These are phyloP conservation scores for Candida pseudoglaebosa DNA, from an alignment of 805 yeast genomes.

Conservation along the genomic window DNA sequence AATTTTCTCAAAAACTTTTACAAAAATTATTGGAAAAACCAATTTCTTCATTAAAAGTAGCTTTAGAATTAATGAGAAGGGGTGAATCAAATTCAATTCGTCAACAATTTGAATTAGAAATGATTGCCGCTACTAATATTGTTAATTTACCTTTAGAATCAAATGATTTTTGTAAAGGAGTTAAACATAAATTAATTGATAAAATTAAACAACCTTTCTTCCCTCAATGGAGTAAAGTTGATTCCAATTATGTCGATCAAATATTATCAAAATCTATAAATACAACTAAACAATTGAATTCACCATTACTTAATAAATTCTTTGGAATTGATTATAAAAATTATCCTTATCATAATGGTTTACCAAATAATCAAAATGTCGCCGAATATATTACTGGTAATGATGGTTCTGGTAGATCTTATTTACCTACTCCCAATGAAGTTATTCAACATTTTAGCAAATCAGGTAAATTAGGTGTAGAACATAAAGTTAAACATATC, in stretches of 20 bases:
- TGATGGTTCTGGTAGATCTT: conserved; percentile 60
- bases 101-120: conserved; percentile 68
- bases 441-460: conserved; percentile 59
- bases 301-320: conserved; percentile 36
- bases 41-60: conserved; percentile 72
- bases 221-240: conserved; percentile 22
- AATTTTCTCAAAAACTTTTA: conserved; percentile 60
- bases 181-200: conserved; percentile 57
- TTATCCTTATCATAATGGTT: conserved; percentile 68
- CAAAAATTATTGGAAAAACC: conserved; percentile 63
- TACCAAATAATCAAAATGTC: conserved; percentile 71
- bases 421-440: conserved; percentile 65
- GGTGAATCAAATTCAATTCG: conserved; percentile 57
- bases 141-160: conserved; percentile 53
- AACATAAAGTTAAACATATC: conserved; percentile 53
- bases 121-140: conserved; percentile 66
- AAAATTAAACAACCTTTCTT: conserved; percentile 51
- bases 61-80: conserved; percentile 61
- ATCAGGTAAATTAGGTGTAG: conserved; percentile 55
- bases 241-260: conserved; percentile 16
- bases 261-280: conserved; percentile 17
- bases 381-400: conserved; percentile 65
- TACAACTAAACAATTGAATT: conserved; percentile 21
- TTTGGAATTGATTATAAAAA: conserved; percentile 36
- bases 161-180: conserved; percentile 64